A percentile compares a stretch with the other conserved stretches of the same genome.
phyloP scores from a whole-genome alignment of 768 basidiomycete genomes.

The Leccinellum rugosiceps region DNA sequence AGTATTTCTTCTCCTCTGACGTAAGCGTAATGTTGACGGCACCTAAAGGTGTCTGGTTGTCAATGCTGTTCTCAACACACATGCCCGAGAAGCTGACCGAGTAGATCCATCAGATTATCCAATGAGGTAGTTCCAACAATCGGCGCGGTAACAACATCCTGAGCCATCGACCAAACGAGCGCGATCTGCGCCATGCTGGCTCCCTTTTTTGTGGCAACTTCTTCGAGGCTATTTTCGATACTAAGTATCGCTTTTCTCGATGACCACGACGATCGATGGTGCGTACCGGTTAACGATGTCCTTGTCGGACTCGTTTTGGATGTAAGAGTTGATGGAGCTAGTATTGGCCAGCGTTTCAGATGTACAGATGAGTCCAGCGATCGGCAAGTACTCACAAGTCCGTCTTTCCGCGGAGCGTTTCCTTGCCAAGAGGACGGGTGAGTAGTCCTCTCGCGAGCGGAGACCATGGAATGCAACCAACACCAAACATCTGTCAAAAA shows the following conservation, averaged over 20 bases:
- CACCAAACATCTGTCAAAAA: slow-evolving; percentile 33
- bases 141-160: slow-evolving; percentile 5
- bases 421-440: slow-evolving; percentile 1
- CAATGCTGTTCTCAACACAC: background rate
- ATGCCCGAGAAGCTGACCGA: background rate
- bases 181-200: slow-evolving; percentile 1
- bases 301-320: slow-evolving; percentile 10
- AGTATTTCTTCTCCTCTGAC: slow-evolving; percentile 7
- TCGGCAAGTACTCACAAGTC: background rate
- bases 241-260: background rate
- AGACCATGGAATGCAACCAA: slow-evolving; percentile 6
- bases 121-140: slow-evolving; percentile 9
- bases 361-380: background rate
- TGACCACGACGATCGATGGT: too few species aligned
- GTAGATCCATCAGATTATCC: slow-evolving; percentile 8
- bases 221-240: slow-evolving; percentile 1
- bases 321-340: slow-evolving; percentile 3
- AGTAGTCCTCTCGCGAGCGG: slow-evolving; percentile 2
- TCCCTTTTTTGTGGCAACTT: slow-evolving; percentile 3
- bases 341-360: background rate
- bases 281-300: slow-evolving; percentile 8
- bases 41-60: background rate
- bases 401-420: slow-evolving; percentile 3
- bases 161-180: slow-evolving; percentile 5
- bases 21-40: slow-evolving; percentile 7